These are phyloP conservation scores for Thielaviopsis cerberus DNA, from an alignment of 2,329 filamentous ascomycete species.

Conservation along the genomic window DNA sequence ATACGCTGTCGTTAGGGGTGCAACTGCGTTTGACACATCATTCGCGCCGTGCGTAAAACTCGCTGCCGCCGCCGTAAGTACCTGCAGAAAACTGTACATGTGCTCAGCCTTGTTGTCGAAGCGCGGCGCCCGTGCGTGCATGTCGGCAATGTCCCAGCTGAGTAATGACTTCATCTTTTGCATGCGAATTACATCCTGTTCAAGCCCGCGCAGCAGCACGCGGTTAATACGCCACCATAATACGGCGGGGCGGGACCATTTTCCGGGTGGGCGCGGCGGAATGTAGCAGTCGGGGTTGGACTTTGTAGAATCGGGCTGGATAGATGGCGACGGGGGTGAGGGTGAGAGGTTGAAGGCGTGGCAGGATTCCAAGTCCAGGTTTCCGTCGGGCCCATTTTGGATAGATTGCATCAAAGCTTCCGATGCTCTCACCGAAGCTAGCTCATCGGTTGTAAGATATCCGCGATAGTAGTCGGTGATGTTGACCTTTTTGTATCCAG, in stretches of 20 bases:
- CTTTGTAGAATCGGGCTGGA: neutral
- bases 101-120: constrained; percentile 36
- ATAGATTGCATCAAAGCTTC: constrained; percentile 20
- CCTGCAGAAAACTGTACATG: constrained; percentile 29
- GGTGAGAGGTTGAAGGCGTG: constrained; percentile 19
- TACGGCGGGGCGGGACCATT: constrained; percentile 25
- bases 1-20: constrained; percentile 34
- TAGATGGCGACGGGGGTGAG: constrained; percentile 7
- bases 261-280: constrained; percentile 20
- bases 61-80: constrained; percentile 33
- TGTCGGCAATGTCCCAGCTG: constrained; percentile 27
- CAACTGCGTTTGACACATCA: constrained; percentile 34
- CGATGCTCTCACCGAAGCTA: constrained; percentile 21
- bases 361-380: constrained; percentile 12
- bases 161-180: constrained; percentile 30
- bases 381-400: constrained; percentile 12
- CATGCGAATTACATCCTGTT: constrained; percentile 28
- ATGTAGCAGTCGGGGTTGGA: constrained; percentile 3
- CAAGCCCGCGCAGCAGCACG: constrained; percentile 27
- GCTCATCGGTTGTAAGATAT: constrained; percentile 28
- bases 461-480: constrained; percentile 32
- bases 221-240: constrained; percentile 24
- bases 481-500: constrained; percentile 23
- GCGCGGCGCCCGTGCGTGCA: constrained; percentile 30
- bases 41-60: constrained; percentile 39